Evolutionary conservation across 1,284 basidiomycete genomes (phyloP), one percentile per base, ranked within the genome.

Genomic region (Stereum hirsutum): DNA sequence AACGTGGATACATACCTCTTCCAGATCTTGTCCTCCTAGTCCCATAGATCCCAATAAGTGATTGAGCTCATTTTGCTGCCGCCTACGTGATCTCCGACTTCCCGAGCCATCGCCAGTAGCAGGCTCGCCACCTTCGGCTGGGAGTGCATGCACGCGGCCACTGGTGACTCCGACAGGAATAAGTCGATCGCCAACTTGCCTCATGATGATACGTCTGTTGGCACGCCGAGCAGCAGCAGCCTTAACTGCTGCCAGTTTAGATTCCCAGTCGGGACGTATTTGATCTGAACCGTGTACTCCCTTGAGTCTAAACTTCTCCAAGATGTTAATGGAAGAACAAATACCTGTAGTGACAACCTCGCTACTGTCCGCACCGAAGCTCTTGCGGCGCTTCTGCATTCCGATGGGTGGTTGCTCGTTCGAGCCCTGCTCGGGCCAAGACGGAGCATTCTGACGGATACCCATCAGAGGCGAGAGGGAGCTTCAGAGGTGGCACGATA

Each of bases 171-270:
- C 95, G 27, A 99, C 89, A 19, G 95, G 95, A 43, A 99, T 89
- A 36, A 99, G 81, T 14, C 93, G 78, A 61, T 98, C 96, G 36
- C 96, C 96, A 19, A 98, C 92, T 61, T 98, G 93, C 36, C 96
- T 83, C 92, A 99, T 98, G 44, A 99, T 89, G 57, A 99, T 96
- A 28, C 96, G 76, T 52, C 95, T 75, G 57, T 96, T 95, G 14
- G 96, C 95, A 38, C 92, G 78, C 48, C 94, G 77, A 30, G 87
- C 78, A 30, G 92, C 91, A 38, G 89, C 81, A 44, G 92, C 88
- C 50, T 87, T 81, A 44, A 96, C 85, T 40, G 88, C 81, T 48
- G 92, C 89, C 32, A 95, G 66, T 63, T 97, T 95, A 27, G 80
- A 74, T 66, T 96, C 90, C 92, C 93, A 96, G 62, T 96, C 91